phyloP scores from a whole-genome alignment of 257 asterid species.

The Avicennia marina region DNA sequence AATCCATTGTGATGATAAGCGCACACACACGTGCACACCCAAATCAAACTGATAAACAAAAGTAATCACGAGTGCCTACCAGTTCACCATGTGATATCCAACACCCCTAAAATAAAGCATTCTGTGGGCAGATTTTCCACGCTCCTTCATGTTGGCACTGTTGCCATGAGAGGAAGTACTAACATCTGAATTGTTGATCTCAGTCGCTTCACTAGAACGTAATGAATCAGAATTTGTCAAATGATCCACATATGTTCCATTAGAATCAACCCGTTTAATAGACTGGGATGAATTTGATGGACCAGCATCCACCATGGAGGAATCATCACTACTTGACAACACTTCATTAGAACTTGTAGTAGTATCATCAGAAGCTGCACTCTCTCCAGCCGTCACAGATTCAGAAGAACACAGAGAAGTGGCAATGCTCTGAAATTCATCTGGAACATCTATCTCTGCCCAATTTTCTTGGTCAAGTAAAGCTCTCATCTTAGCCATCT shows the following conservation, averaged over 20 bases:
- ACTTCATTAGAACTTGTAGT: constrained; percentile 34
- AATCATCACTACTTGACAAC: constrained; percentile 34
- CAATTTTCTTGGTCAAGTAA: constrained; percentile 98
- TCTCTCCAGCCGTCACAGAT: constrained; percentile 36
- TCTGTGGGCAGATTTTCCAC: constrained; percentile 60
- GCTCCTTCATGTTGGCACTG: constrained; percentile 54
- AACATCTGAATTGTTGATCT: constrained; percentile 46
- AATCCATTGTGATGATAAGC: constrained; percentile 6
- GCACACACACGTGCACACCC: constrained; percentile 3
- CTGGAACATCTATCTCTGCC: constrained; percentile 95
- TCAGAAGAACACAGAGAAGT: constrained; percentile 50
- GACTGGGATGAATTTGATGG: constrained; percentile 31
- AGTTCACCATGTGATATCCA: constrained; percentile 98
- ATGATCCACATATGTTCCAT: constrained; percentile 36
- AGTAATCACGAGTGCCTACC: constrained; percentile 50
- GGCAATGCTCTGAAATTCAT: constrained; percentile 84
- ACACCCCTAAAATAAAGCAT: constrained; percentile 72
- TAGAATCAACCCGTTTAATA: constrained; percentile 45
- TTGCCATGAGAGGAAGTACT: constrained; percentile 54
- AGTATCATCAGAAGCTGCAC: constrained; percentile 33
- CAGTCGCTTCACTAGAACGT: constrained; percentile 36
- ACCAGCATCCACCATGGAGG: constrained; percentile 38
- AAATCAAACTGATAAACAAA: constrained; percentile 8
- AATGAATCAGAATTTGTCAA: constrained; percentile 34
- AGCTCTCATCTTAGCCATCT: constrained; percentile 94